Conservation (phyloP, 1,284 basidiomycete genomes). For the Ceratobasidium papillatum region DNA sequence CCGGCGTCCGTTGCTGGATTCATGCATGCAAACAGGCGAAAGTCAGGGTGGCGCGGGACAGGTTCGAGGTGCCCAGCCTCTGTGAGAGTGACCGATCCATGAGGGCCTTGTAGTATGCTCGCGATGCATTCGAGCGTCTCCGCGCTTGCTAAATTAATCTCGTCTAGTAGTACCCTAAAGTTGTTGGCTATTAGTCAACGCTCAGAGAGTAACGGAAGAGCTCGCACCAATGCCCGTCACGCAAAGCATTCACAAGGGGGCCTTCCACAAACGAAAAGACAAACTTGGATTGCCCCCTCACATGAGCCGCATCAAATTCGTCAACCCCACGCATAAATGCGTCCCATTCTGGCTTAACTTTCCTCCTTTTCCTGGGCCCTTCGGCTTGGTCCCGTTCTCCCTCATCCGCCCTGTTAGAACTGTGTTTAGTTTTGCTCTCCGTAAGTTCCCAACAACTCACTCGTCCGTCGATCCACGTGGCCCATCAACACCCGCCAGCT, state of each 20-base stretch:
- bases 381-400: constrained; percentile 61
- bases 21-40: constrained; percentile 99
- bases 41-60: constrained; percentile 91
- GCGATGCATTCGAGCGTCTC: constrained; percentile 96
- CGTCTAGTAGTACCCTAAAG: constrained; percentile 89
- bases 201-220: neutral
- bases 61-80: constrained; percentile 94
- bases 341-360: constrained; percentile 65
- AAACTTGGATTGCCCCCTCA: constrained; percentile 85
- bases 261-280: constrained; percentile 97
- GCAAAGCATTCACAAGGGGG: constrained; percentile 91
- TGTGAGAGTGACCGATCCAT: constrained; percentile 89
- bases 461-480: neutral
- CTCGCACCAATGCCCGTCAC: constrained; percentile 87
- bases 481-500: constrained; percentile 57
- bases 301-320: constrained; percentile 87
- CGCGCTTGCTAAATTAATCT: constrained; percentile 93
- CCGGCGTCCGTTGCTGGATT: constrained; percentile 99
- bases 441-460: constrained; percentile 47
- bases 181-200: neutral
- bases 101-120: constrained; percentile 83
- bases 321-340: constrained; percentile 75
- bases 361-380: constrained; percentile 51
- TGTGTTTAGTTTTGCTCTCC: constrained; percentile 46
- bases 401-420: constrained; percentile 51